Evolutionary conservation across 1,139 yeast species (phyloP).

Genomic region (Wickerhamiella pararugosa): DNA sequence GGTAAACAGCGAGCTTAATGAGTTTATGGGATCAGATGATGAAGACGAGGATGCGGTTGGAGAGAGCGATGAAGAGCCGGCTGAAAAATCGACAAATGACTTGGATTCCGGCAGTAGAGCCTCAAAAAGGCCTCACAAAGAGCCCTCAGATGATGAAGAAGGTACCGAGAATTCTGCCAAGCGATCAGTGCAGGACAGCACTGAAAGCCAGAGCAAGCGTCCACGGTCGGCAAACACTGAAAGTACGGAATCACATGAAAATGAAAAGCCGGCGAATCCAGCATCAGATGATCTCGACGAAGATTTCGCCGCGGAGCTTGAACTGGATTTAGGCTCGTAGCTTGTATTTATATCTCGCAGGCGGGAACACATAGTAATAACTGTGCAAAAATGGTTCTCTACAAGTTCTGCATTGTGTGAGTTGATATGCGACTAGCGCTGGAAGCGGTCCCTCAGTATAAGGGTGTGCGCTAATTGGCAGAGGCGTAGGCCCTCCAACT

Average conservation of each 20-base stretch:
- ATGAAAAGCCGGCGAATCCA: neutral
- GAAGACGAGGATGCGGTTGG: slow-evolving; percentile 19
- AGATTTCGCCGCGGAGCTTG: slow-evolving; percentile 3
- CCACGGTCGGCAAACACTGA: neutral
- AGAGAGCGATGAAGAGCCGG: slow-evolving; percentile 11
- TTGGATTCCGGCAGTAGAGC: neutral
- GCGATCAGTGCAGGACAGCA: neutral
- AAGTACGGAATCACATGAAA: neutral
- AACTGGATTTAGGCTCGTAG: neutral
- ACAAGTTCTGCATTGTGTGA: too few relatives aligned
- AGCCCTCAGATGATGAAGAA: neutral
- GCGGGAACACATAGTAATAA: too few relatives aligned
- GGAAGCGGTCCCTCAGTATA: too few relatives aligned
- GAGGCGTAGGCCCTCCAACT: too few relatives aligned
- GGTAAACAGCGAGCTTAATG: slow-evolving; percentile 26
- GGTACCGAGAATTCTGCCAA: neutral
- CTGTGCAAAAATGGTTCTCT: too few relatives aligned
- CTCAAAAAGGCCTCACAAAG: neutral
- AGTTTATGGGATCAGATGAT: slow-evolving; percentile 23
- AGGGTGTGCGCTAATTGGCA: too few relatives aligned
- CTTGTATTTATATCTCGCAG: too few relatives aligned
- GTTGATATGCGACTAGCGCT: too few relatives aligned
- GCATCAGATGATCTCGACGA: neutral
- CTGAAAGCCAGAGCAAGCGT: neutral
- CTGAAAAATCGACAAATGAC: neutral